Evolutionary conservation across 2,329 filamentous ascomycete genomes (phyloP).

Genomic region (Esteya vermicola): DNA sequence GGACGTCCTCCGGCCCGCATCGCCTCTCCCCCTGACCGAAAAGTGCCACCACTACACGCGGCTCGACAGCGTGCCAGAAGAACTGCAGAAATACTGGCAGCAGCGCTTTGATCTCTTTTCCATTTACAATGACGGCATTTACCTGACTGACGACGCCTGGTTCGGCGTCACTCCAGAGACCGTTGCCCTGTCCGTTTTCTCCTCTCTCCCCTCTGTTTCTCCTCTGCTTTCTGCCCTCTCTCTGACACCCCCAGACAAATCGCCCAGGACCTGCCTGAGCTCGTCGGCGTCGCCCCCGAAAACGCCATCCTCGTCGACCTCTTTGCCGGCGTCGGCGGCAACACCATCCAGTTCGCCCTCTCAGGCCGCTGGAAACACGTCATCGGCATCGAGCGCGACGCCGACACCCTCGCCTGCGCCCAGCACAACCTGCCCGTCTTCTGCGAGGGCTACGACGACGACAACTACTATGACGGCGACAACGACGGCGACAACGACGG

Average conservation of each 20-base stretch:
- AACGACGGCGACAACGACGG: constrained; percentile 26
- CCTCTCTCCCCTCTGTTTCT: neutral
- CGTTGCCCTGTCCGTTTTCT: constrained; percentile 55
- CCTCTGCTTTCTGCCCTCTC: neutral
- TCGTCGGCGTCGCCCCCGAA: constrained; percentile 22
- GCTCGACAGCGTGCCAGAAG: constrained; percentile 58
- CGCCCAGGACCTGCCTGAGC: constrained; percentile 52
- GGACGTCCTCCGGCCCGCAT: constrained; percentile 17
- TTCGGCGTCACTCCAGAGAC: constrained; percentile 93
- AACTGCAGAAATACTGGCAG: constrained; percentile 85
- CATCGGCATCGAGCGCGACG: constrained; percentile 78
- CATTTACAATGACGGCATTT: constrained; percentile 73
- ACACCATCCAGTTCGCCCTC: constrained; percentile 84
- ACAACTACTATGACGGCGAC: constrained; percentile 15
- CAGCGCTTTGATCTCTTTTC: constrained; percentile 82
- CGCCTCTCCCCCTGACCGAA: constrained; percentile 38
- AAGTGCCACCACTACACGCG: constrained; percentile 63
- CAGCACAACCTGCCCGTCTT: constrained; percentile 75
- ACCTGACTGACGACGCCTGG: constrained; percentile 89
- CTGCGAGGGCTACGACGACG: constrained; percentile 64
- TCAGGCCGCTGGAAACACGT: constrained; percentile 67
- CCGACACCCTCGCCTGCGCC: constrained; percentile 69
- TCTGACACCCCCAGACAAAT: constrained; percentile 45
- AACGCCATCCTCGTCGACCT: constrained; percentile 64
- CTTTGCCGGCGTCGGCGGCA: constrained; percentile 86